A percentile compares a stretch with the other conserved stretches of the same genome.
phyloP scores from a whole-genome alignment of 176 grass and related monocot genomes.

The Avena eriantha region DNA sequence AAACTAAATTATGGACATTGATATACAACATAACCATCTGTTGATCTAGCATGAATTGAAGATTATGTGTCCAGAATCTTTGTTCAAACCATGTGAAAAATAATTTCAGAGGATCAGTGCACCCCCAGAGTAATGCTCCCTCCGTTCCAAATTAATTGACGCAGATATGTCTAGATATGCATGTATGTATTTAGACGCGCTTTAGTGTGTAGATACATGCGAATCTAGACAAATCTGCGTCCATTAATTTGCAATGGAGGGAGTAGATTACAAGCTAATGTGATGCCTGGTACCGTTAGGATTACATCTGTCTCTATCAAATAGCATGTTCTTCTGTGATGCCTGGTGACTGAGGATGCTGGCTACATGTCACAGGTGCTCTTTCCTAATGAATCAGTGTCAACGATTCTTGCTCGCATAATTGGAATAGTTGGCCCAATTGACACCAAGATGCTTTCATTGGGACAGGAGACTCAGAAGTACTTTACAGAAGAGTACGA shows the following conservation, averaged over 20 bases:
- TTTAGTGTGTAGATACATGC: too few relatives aligned
- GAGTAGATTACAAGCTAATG: not conserved
- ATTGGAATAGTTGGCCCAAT: slow-evolving; percentile 91
- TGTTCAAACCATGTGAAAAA: slow-evolving; percentile 8
- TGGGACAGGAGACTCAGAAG: slow-evolving; percentile 73
- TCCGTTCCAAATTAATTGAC: too few relatives aligned
- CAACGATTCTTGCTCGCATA: slow-evolving; percentile 93
- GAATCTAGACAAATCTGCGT: too few relatives aligned
- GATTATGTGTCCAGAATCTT: slow-evolving; percentile 17
- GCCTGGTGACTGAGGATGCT: slow-evolving; percentile 18
- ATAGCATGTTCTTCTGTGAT: slow-evolving; percentile 24
- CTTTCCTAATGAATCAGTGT: slow-evolving; percentile 90
- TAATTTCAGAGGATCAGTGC: not conserved
- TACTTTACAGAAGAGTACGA: slow-evolving; percentile 90
- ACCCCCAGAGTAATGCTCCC: not conserved
- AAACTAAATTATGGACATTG: not conserved
- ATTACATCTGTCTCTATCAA: slow-evolving; percentile 18
- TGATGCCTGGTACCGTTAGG: slow-evolving; percentile 11
- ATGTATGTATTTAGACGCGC: too few relatives aligned
- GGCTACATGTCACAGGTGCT: slow-evolving; percentile 72
- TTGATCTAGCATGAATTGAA: slow-evolving; percentile 17
- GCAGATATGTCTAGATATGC: too few relatives aligned
- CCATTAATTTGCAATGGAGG: too few relatives aligned
- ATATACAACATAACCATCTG: slow-evolving; percentile 6
- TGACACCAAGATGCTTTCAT: slow-evolving; percentile 87